These are phyloP conservation scores for Apophysomyces trapeziformis DNA, from an alignment of 371 early-diverging fungal species.

Conservation along the genomic window DNA sequence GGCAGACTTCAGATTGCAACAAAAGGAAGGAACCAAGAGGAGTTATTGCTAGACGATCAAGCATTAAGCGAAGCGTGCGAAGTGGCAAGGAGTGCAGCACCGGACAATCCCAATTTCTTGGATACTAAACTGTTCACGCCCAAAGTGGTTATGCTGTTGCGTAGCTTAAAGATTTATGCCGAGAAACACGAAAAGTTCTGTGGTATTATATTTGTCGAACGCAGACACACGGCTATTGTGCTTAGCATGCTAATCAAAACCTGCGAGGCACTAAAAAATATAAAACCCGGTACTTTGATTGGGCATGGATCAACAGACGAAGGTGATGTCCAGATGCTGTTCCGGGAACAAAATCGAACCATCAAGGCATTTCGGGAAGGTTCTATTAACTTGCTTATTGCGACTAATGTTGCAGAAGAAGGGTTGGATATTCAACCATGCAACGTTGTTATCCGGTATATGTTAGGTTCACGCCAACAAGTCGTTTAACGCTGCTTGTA, in stretches of 20 bases:
- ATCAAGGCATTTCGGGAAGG: slow-evolving; percentile 76
- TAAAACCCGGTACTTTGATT: slow-evolving; percentile 60
- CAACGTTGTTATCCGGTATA: slow-evolving; percentile 88
- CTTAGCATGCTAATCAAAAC: slow-evolving; percentile 59
- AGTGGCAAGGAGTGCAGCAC: slow-evolving; percentile 17
- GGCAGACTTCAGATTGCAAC: slow-evolving; percentile 21
- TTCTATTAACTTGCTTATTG: slow-evolving; percentile 77
- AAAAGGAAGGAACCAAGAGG: slow-evolving; percentile 23
- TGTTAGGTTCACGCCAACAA: slow-evolving; percentile 27
- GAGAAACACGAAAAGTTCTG: slow-evolving; percentile 59
- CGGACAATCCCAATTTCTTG: slow-evolving; percentile 34
- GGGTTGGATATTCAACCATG: slow-evolving; percentile 97
- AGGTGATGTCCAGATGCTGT: slow-evolving; percentile 64
- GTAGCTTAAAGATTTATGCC: slow-evolving; percentile 48
- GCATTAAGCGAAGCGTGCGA: slow-evolving; percentile 32
- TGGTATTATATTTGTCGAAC: slow-evolving; percentile 85
- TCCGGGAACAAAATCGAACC: slow-evolving; percentile 64
- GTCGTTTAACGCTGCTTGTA: slow-evolving; percentile 22
- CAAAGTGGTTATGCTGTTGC: slow-evolving; percentile 64
- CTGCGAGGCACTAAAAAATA: slow-evolving; percentile 39
- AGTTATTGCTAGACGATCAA: slow-evolving; percentile 33
- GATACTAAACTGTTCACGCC: slow-evolving; percentile 51
- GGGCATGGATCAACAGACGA: slow-evolving; percentile 67
- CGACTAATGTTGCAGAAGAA: slow-evolving; percentile 97
- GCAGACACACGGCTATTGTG: slow-evolving; percentile 74